These are phyloP conservation scores for Coemansia sp. DNA, from an alignment of 192 early-diverging fungal species.

Conservation along the genomic window DNA sequence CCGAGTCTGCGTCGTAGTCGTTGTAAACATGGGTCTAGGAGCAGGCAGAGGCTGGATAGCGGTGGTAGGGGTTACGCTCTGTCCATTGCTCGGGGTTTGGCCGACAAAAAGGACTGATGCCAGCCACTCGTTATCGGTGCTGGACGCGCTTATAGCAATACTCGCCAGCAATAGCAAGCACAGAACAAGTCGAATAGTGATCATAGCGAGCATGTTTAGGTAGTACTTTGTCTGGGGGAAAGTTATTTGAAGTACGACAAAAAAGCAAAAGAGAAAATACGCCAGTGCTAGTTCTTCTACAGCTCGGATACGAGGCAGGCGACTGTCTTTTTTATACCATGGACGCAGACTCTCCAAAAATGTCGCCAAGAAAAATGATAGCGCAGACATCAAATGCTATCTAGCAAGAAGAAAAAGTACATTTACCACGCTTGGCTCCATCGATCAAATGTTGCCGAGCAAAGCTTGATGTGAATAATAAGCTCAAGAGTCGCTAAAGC, in stretches of 20 bases:
- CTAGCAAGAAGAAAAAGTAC: neutral
- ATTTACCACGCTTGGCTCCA: neutral
- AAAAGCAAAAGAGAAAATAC: neutral
- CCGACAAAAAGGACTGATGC: neutral
- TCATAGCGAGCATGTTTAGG: neutral
- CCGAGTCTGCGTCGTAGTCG: neutral
- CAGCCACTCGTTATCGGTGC: neutral
- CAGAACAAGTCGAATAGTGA: neutral
- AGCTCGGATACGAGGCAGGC: neutral
- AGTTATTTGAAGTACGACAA: neutral
- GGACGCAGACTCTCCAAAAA: neutral
- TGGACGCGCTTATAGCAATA: neutral
- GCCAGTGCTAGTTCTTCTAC: neutral
- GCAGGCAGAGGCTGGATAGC: neutral
- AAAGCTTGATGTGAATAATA: neutral
- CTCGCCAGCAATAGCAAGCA: neutral
- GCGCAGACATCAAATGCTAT: conserved; percentile 3
- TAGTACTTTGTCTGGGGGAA: neutral
- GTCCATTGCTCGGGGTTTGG: neutral
- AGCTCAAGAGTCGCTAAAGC: conserved; percentile 13
- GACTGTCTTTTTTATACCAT: neutral
- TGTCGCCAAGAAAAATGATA: neutral
- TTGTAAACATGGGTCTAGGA: neutral
- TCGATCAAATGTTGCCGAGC: neutral
- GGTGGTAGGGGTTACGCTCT: neutral